Conservation (phyloP, 345 rosid genomes). For the Rubroshorea leprosula region DNA sequence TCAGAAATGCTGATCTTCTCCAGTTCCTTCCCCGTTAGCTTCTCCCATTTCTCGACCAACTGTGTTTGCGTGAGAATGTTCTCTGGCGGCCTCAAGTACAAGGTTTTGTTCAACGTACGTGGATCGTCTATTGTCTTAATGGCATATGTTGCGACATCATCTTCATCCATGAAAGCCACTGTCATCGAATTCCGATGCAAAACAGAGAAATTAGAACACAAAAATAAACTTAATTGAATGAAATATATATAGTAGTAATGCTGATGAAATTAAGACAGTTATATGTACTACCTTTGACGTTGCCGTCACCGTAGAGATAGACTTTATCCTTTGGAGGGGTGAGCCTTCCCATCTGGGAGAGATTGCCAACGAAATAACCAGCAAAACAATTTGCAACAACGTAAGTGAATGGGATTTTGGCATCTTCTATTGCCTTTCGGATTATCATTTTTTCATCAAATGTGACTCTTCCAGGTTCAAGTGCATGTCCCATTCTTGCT, state of each 20-base stretch:
- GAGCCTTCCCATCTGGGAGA: conserved; percentile 53
- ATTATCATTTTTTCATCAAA: conserved; percentile 81
- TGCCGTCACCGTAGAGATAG: conserved; percentile 61
- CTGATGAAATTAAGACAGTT: no score
- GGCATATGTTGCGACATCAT: conserved; percentile 58
- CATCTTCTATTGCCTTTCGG: conserved; percentile 66
- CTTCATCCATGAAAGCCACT: conserved; percentile 64
- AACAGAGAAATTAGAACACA: no score
- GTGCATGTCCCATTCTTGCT: conserved; percentile 57
- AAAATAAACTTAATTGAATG: no score
- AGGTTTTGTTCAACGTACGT: conserved; percentile 54
- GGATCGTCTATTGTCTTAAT: conserved; percentile 67
- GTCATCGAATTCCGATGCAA: no score
- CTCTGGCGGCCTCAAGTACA: conserved; percentile 45
- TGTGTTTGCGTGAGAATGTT: conserved; percentile 58
- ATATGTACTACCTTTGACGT: conserved; percentile 49
- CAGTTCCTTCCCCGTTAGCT: conserved; percentile 36
- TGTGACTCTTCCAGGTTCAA: conserved; percentile 71
- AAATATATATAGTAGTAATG: background rate
- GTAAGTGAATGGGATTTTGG: conserved; percentile 73
- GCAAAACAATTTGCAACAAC: conserved; percentile 69
- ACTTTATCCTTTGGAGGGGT: conserved; percentile 58
- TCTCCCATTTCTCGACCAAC: conserved; percentile 59
- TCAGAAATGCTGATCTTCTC: conserved; percentile 41
- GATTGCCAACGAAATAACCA: conserved; percentile 70